These are phyloP conservation scores for Komagataella phaffii DNA, from an alignment of 805 yeast species.

Conservation along the genomic window DNA sequence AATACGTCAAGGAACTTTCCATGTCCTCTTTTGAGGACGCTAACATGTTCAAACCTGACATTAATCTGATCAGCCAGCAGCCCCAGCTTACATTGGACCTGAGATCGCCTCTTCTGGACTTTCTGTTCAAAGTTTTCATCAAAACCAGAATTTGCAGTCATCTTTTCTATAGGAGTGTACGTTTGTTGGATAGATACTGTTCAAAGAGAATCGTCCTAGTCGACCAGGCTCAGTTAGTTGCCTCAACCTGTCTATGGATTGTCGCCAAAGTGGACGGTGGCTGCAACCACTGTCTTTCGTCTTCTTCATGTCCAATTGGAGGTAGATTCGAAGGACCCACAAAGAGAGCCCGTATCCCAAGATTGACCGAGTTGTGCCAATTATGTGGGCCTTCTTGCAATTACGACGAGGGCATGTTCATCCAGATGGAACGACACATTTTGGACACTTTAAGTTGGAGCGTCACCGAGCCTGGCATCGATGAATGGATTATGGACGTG, in stretches of 20 bases:
- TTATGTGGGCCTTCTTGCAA: slow-evolving; percentile 53
- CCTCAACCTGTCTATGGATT: slow-evolving; percentile 76
- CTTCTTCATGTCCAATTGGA: slow-evolving; percentile 33
- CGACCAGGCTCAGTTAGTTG: slow-evolving; percentile 70
- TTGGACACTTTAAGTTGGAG: slow-evolving; percentile 62
- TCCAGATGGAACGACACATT: slow-evolving; percentile 71
- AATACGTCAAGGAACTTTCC: slow-evolving; percentile 40
- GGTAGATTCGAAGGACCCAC: slow-evolving; percentile 59
- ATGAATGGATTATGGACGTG: slow-evolving; percentile 29
- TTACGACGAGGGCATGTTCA: slow-evolving; percentile 45
- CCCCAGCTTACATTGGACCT: slow-evolving; percentile 57
- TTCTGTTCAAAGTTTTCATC: slow-evolving; percentile 48
- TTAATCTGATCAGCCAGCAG: slow-evolving; percentile 53
- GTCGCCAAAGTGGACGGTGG: slow-evolving; percentile 74
- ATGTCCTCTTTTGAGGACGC: slow-evolving; percentile 21
- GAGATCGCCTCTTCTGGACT: slow-evolving; percentile 56
- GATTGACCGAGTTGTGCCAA: slow-evolving; percentile 55
- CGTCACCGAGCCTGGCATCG: slow-evolving; percentile 47
- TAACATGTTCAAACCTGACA: slow-evolving; percentile 30
- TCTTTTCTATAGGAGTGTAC: slow-evolving; percentile 47
- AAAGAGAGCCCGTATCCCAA: slow-evolving; percentile 62
- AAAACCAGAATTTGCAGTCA: slow-evolving; percentile 47
- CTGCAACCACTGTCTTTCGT: slow-evolving; percentile 50
- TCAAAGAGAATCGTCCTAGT: slow-evolving; percentile 62
- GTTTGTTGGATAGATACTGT: slow-evolving; percentile 71